These are phyloP conservation scores for Cutaneotrichosporon spelunceum DNA, from an alignment of 1,284 basidiomycete genomes.

Conservation along the genomic window DNA sequence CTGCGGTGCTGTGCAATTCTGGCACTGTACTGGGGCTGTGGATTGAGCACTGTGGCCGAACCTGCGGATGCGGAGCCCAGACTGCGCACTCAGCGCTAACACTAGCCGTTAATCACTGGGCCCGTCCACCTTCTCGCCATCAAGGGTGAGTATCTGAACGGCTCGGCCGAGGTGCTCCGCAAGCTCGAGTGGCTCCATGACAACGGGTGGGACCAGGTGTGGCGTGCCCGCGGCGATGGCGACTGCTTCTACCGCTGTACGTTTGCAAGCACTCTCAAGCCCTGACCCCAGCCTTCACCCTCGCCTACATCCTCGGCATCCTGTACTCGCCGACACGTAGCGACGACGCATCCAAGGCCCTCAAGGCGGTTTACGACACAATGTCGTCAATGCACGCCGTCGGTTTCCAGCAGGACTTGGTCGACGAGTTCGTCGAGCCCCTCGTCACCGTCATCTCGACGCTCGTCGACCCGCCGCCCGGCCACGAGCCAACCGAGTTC, in stretches of 20 bases:
- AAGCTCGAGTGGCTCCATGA: constrained; percentile 63
- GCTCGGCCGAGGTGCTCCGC: constrained; percentile 58
- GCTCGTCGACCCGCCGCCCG: constrained; percentile 33
- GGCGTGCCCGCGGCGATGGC: constrained; percentile 67
- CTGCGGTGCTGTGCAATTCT: background rate
- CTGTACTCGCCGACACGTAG: constrained; percentile 55
- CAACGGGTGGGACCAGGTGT: constrained; percentile 61
- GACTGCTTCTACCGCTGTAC: constrained; percentile 76
- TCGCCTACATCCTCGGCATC: constrained; percentile 63
- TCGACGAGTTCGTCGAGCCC: constrained; percentile 46
- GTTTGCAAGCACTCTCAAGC: constrained; percentile 18
- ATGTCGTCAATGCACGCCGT: constrained; percentile 59
- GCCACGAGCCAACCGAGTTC: constrained; percentile 49
- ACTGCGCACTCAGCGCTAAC: constrained; percentile 1
- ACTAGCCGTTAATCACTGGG: constrained; percentile 49
- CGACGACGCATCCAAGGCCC: constrained; percentile 57
- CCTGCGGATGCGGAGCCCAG: too few relatives aligned
- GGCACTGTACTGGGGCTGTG: too few relatives aligned
- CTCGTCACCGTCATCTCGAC: constrained; percentile 34
- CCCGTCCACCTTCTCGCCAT: constrained; percentile 48
- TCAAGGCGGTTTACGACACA: constrained; percentile 59
- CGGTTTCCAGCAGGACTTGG: constrained; percentile 64
- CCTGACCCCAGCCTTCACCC: constrained; percentile 60
- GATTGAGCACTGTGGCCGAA: too few relatives aligned
- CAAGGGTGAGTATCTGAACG: constrained; percentile 62